These are phyloP conservation scores for Pythium oligandrum DNA, from an alignment of 352 stramenopile species.

Conservation along the genomic window DNA sequence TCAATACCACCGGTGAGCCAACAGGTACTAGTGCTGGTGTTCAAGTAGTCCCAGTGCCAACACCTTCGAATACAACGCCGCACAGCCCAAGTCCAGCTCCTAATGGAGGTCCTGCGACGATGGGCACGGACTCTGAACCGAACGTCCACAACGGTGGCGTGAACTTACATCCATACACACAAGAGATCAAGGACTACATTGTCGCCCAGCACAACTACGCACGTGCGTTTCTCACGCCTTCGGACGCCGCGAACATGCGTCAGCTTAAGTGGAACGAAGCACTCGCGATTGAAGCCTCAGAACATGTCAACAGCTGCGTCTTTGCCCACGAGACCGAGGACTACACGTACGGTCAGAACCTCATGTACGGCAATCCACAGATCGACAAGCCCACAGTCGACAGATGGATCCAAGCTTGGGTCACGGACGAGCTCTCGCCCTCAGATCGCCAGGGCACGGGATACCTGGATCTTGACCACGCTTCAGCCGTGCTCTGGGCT, in stretches of 20 bases:
- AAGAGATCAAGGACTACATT: constrained; percentile 28
- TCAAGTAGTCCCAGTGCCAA: too few relatives aligned
- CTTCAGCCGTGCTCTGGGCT: constrained; percentile 35
- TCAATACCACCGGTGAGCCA: too few relatives aligned
- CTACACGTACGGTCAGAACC: constrained; percentile 35
- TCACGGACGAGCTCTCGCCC: constrained; percentile 25
- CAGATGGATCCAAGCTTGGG: constrained; percentile 30
- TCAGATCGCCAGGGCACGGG: constrained; percentile 22
- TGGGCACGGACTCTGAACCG: constrained; percentile 11
- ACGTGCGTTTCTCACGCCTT: constrained; percentile 20
- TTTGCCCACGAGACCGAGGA: constrained; percentile 35
- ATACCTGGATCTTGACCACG: constrained; percentile 32
- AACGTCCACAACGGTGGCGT: constrained; percentile 27
- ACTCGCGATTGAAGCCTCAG: constrained; percentile 31
- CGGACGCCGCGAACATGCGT: constrained; percentile 31
- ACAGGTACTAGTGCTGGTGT: too few relatives aligned
- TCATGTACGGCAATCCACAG: constrained; percentile 25
- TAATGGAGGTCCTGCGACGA: not conserved
- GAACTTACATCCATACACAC: constrained; percentile 28
- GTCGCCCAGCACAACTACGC: constrained; percentile 31
- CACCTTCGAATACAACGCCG: not conserved
- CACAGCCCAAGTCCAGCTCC: not conserved
- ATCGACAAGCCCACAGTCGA: constrained; percentile 22
- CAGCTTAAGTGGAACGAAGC: constrained; percentile 29
- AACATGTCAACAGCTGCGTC: constrained; percentile 32